Base-by-base conservation (phyloP, 2,329 filamentous ascomycete genomes). In the Ascochyta koolunga region DNA sequence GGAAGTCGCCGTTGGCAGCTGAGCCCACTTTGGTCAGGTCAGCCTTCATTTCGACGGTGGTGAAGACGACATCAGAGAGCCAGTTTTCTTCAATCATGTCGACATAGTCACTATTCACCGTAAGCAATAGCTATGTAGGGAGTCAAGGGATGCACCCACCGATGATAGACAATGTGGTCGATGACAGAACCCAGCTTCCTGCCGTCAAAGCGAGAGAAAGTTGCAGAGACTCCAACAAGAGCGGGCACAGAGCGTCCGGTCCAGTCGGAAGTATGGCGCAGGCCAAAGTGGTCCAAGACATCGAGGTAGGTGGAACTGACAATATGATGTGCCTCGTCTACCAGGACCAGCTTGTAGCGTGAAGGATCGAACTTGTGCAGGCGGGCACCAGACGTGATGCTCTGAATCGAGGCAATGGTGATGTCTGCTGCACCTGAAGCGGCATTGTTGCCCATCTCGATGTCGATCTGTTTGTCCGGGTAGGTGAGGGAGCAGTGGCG, bases 281-380 rank as follows among this genome's bases (percentile, higher is more conserved):
- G 82, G 0, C 87, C 85, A 71, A 99, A 96, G 73, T 98, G 86
- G n/a, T 83, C 79, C 41, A 99, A 79, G 0, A 87, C 83, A 36
- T 83, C 82, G 58, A 96, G 80, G 68, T 98, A 98, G 7, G 87
- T 86, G 2, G 85, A 82, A 0, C 95, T 90, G 38, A 97, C 93
- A 47, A 98, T 96, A 74, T 99, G 95, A 72, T 99, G 95, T 4
- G 93, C 95, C 76, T 99, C 95, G 61, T 99, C 95, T 4, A 99
- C 93, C 2, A 99, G 82, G 0, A 99, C 79, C 0, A 99, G 84
- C 76, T 99, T 99, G 80, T 93, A 98, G 7, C 79, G 80, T 0
- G 74, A 75, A 0, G 92, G 89, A 61, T 96, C 85, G 66, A 93
- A 98, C 70, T 96, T 97, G 31, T 75, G 70, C n/a, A 98, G 82